Evolutionary conservation across 768 basidiomycete genomes (phyloP).

Genomic region (Hortiboletus campestris): DNA sequence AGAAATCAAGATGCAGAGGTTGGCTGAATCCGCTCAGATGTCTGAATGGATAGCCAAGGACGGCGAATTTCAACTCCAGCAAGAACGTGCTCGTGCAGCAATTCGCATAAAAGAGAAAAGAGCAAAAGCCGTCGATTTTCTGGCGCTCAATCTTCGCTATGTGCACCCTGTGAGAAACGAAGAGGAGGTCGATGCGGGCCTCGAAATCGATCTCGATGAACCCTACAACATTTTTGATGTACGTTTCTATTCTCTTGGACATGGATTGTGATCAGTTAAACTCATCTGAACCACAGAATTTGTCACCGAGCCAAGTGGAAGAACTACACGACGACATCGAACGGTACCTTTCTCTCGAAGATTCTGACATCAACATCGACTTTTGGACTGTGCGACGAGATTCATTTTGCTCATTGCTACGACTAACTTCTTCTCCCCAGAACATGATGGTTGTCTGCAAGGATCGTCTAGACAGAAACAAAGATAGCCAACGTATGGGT

Average conservation of each 20-base stretch:
- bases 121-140: constrained; percentile 97
- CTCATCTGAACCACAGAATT: constrained; percentile 52
- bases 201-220: constrained; percentile 98
- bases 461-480: constrained; percentile 79
- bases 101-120: constrained; percentile 95
- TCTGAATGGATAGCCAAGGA: constrained; percentile 97
- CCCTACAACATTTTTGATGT: constrained; percentile 98
- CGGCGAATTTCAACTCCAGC: constrained; percentile 94
- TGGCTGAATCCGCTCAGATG: constrained; percentile 97
- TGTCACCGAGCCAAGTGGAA: constrained; percentile 83
- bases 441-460: constrained; percentile 98
- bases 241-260: constrained; percentile 28
- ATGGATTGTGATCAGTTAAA: background rate
- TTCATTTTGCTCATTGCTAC: background rate
- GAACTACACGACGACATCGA: constrained; percentile 95
- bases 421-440: constrained; percentile 39
- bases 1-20: constrained; percentile 79
- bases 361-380: constrained; percentile 81
- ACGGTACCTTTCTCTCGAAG: constrained; percentile 85
- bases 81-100: constrained; percentile 84
- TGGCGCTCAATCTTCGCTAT: constrained; percentile 94
- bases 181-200: constrained; percentile 78
- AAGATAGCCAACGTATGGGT: constrained; percentile 57
- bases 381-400: constrained; percentile 84
- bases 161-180: constrained; percentile 75